Evolutionary conservation across 345 rosid genomes (phyloP).

Genomic region (Populus pruinosa): DNA sequence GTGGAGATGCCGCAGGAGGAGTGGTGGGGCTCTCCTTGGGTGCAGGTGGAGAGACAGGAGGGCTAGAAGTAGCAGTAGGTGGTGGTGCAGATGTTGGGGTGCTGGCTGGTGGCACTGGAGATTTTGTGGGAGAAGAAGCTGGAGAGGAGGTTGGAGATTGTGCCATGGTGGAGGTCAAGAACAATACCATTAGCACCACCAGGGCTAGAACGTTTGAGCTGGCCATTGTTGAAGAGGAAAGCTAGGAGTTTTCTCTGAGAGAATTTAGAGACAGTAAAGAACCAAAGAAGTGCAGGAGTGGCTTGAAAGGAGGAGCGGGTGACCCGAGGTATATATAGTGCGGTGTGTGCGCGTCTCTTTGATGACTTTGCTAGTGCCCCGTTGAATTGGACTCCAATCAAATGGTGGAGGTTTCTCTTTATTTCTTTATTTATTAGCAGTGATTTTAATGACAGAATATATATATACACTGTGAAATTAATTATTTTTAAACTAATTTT

Average conservation of each 20-base stretch:
- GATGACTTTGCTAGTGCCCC: not conserved
- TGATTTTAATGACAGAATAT: too few species aligned
- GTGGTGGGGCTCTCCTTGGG: not conserved
- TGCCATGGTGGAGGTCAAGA: constrained; percentile 10
- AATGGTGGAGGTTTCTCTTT: not conserved
- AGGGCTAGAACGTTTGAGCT: not conserved
- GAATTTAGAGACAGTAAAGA: not conserved
- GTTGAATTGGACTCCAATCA: not conserved
- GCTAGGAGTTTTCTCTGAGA: too few species aligned
- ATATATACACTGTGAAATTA: too few species aligned
- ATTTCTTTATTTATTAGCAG: too few species aligned
- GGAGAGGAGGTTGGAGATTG: constrained; percentile 21
- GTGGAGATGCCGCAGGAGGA: not conserved
- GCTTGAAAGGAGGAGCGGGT: not conserved
- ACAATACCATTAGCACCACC: constrained; percentile 7
- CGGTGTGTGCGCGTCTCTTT: not conserved
- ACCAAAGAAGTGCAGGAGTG: not conserved
- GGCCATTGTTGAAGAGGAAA: constrained; percentile 11
- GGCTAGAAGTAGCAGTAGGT: not conserved
- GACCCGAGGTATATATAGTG: not conserved
- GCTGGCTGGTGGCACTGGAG: not conserved
- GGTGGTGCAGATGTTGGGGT: not conserved
- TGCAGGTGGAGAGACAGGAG: constrained; percentile 1
- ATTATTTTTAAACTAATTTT: too few species aligned
- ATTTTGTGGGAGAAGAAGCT: not conserved